Evolutionary conservation across 2,329 filamentous ascomycete species (phyloP).

Genomic region (Pezicula neosporulosa): DNA sequence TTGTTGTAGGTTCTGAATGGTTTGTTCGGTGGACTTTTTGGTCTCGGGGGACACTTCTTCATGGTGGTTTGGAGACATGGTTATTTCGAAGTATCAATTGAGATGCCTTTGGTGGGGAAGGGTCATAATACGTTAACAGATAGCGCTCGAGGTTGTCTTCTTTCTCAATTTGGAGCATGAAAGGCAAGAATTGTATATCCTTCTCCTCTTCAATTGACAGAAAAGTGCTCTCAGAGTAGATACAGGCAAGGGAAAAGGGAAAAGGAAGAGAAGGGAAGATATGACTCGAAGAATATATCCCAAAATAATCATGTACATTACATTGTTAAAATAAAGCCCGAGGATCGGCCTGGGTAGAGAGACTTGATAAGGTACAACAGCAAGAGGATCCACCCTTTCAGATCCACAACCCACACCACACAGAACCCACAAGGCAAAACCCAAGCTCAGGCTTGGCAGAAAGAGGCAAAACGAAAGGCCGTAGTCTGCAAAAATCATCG

Average conservation of each 20-base stretch:
- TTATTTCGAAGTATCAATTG: conserved; percentile 6
- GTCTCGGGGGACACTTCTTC: conserved; percentile 1
- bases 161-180: conserved; percentile 5
- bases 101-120: conserved; percentile 5
- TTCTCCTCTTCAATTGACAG: background rate
- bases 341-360: too few relatives aligned
- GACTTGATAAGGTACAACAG: too few relatives aligned
- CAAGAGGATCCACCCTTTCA: too few relatives aligned
- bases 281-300: too few relatives aligned
- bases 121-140: conserved; percentile 7
- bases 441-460: too few relatives aligned
- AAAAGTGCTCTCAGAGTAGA: background rate
- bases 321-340: too few relatives aligned
- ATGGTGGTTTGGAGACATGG: conserved; percentile 21
- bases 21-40: too few relatives aligned
- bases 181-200: conserved; percentile 4
- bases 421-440: too few relatives aligned
- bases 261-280: background rate
- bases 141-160: background rate
- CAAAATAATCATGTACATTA: too few relatives aligned
- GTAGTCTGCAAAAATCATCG: background rate
- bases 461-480: too few relatives aligned
- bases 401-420: too few relatives aligned
- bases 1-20: too few relatives aligned
- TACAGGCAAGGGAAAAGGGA: background rate